Percentiles rank a stretch among this genome's conserved stretches.
Conservation (phyloP, 768 basidiomycete genomes). For the Hortiboletus campestris region DNA sequence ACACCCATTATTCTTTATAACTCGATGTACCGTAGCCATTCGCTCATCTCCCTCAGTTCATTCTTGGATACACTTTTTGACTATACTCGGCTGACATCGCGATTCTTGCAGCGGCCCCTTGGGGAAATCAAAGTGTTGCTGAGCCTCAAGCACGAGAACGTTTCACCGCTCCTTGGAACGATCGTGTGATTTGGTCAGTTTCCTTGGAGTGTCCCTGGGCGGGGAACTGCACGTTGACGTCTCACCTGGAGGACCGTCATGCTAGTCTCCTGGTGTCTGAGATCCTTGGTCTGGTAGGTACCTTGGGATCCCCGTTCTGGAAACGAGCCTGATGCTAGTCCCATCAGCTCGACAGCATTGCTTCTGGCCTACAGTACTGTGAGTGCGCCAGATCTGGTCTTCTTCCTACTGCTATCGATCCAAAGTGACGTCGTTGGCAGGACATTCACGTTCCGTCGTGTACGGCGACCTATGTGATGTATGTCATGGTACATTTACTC, state of each 20-base stretch:
- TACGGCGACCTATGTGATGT: constrained; percentile 12
- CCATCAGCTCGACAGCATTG: neutral
- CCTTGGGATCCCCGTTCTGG: neutral
- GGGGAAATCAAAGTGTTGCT: constrained; percentile 4
- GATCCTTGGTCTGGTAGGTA: neutral
- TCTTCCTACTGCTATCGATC: too few species aligned
- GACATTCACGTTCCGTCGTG: constrained; percentile 2
- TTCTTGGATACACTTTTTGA: neutral
- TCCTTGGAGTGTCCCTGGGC: constrained; percentile 2
- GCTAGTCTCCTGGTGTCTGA: neutral
- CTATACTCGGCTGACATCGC: neutral
- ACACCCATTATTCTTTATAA: too few species aligned
- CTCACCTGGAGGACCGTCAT: neutral
- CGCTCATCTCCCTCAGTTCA: neutral
- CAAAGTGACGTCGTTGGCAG: neutral
- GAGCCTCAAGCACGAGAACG: neutral
- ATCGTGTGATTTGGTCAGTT: neutral
- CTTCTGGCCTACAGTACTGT: constrained; percentile 4
- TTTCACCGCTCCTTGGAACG: neutral
- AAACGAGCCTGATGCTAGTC: neutral
- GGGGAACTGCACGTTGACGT: neutral
- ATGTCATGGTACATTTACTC: neutral
- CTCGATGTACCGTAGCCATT: too few species aligned
- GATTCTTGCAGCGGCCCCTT: constrained; percentile 9
- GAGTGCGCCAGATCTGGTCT: neutral